phyloP scores from a whole-genome alignment of 306 rosid species.

The Cajanus cajan region DNA sequence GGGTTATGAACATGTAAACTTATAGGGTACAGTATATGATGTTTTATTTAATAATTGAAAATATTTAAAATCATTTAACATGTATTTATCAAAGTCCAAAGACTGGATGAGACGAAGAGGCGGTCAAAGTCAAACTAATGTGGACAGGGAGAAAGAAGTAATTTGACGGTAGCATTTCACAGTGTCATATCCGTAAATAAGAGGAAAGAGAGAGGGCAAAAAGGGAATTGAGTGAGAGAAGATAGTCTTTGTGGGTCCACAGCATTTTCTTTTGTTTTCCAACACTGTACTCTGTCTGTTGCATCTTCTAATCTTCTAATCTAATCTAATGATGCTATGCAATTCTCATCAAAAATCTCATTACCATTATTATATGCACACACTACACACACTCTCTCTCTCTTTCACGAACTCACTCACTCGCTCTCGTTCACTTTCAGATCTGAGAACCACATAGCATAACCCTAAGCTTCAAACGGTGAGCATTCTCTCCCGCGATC shows the following conservation, averaged over 20 bases:
- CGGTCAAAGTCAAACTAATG: background rate
- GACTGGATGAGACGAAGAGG: background rate
- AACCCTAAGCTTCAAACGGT: slow-evolving; percentile 30
- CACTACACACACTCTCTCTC: background rate
- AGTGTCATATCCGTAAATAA: slow-evolving; percentile 28
- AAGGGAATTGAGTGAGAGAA: background rate
- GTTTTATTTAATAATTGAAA: no score
- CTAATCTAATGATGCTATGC: background rate
- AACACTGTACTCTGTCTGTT: background rate
- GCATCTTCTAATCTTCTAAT: slow-evolving; percentile 4
- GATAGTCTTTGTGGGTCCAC: slow-evolving; percentile 7
- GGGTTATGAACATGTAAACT: no score
- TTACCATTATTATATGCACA: background rate
- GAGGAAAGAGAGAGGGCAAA: background rate
- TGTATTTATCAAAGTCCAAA: no score
- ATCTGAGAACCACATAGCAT: slow-evolving; percentile 22
- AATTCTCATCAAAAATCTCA: no score
- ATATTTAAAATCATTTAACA: no score
- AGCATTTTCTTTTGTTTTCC: background rate
- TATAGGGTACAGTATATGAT: no score
- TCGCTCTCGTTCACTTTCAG: background rate
- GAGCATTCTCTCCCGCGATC: background rate
- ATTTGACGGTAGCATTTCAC: background rate
- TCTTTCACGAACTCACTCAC: slow-evolving; percentile 14
- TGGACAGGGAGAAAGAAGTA: background rate